phyloP scores from a whole-genome alignment of 2,329 filamentous ascomycete genomes.

The Zymoseptoria crescenta region DNA sequence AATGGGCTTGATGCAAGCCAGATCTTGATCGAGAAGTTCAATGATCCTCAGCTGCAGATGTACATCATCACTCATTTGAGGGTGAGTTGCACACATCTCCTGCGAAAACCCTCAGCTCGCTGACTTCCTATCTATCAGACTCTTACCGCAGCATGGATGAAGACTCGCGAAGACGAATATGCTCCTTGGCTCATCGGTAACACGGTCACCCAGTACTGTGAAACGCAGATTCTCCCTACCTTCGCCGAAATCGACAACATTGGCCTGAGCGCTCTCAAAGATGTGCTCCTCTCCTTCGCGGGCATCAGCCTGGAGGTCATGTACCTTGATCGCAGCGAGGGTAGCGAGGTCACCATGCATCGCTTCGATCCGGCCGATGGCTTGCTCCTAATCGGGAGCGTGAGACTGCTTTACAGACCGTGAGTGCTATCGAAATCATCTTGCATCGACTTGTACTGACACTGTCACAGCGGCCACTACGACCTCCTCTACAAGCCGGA shows the following conservation, averaged over 20 bases:
- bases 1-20: conserved; percentile 42
- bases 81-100: conserved; percentile 32
- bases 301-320: conserved; percentile 77
- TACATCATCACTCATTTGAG: conserved; percentile 78
- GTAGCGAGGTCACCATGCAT: conserved; percentile 65
- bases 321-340: conserved; percentile 81
- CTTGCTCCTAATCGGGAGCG: conserved; percentile 48
- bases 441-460: conserved; percentile 14
- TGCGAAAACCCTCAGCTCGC: neutral
- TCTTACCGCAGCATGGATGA: conserved; percentile 77
- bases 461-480: conserved; percentile 65
- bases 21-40: conserved; percentile 52
- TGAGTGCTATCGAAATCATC: conserved; percentile 32
- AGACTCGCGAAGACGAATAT: conserved; percentile 62
- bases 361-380: conserved; percentile 47
- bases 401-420: conserved; percentile 62
- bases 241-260: conserved; percentile 84
- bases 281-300: conserved; percentile 70
- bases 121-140: conserved; percentile 45
- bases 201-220: conserved; percentile 60
- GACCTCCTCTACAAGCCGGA: conserved; percentile 78
- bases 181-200: conserved; percentile 60
- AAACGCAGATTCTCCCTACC: conserved; percentile 62
- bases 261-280: conserved; percentile 68
- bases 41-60: conserved; percentile 58